Evolutionary conservation across 2,329 filamentous ascomycete genomes (phyloP), one percentile per base, ranked within the genome.

Genomic region (Talaromyces sp.): DNA sequence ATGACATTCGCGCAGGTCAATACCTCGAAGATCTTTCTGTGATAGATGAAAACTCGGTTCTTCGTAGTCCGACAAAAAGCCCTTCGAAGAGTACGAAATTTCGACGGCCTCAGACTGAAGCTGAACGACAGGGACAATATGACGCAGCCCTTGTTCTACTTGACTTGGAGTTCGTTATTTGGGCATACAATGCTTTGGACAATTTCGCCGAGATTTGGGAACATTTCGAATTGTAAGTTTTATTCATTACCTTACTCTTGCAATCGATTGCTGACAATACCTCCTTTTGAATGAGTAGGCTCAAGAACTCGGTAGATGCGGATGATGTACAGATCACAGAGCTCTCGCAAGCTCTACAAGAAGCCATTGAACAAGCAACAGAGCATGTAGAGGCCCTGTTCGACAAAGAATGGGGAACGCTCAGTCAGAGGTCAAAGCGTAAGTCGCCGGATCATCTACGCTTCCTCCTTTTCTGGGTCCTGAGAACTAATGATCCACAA

Each of bases 101-200:
- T 69, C 70, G 35, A 70, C 69, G 76, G 49, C 65, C 72, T 63
- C 67, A 69, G 35, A 67, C 72, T 35, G 62, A 67, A 50, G 67
- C 66, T 62, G 63, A 70, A 72, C 73, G 69, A 45, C 22, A 45
- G 27, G 11, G 27, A 19, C 31, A 43, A 17, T 43, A 50, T 19
- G 33, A 35, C 9, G 35, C 41, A 66, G 87, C 88, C 6, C 83
- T 85, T 64, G 87, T 84, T 56, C 89, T 88, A 76, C 85, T 85
- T 68, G 89, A 92, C 69, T 81, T 93, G 56, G 90, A 93, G 76
- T 82, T 83, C 65, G 80, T 93, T 33, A 85, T 89, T 52, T 82
- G 84, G 60, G 86, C 84, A 3, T 82, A 93, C 49, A 89, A 92
- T 74, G 81, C 83, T 25, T 82, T 93, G 69, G 90, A 93, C 75